Evolutionary conservation across 805 yeast genomes (phyloP).

Genomic region (Candida ovalis): DNA sequence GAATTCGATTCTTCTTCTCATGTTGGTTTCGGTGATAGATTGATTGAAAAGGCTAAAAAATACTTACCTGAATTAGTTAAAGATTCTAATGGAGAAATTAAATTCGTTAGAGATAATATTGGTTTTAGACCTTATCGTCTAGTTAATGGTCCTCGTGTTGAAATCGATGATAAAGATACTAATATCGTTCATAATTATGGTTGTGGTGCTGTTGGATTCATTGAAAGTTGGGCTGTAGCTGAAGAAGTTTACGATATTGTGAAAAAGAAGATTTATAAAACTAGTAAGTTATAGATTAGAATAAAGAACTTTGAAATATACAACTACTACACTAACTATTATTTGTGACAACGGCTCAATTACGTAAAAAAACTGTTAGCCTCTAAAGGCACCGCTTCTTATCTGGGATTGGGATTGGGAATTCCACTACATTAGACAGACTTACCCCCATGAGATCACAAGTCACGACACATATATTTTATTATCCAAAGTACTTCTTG

Average conservation of each 20-base stretch:
- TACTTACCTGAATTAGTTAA: conserved; percentile 49
- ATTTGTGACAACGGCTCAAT: too few relatives aligned
- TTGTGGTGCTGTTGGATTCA: conserved; percentile 68
- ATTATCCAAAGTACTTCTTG: too few relatives aligned
- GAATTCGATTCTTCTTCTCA: conserved; percentile 32
- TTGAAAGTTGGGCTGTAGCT: conserved; percentile 62
- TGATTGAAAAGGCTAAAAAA: conserved; percentile 40
- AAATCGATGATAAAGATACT: conserved; percentile 23
- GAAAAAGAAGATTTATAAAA: not conserved
- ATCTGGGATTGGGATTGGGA: too few relatives aligned
- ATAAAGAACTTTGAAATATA: not conserved
- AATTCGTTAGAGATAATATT: conserved; percentile 50
- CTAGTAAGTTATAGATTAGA: not conserved
- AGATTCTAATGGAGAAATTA: conserved; percentile 30
- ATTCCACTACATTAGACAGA: too few relatives aligned
- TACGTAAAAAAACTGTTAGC: too few relatives aligned
- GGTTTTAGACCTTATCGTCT: conserved; percentile 71
- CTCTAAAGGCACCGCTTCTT: too few relatives aligned
- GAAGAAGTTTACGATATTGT: conserved; percentile 32
- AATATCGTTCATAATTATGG: conserved; percentile 60
- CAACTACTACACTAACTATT: too few relatives aligned
- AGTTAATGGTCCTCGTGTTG: conserved; percentile 50
- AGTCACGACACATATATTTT: too few relatives aligned
- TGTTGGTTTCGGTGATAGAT: conserved; percentile 44
- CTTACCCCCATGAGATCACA: too few relatives aligned